phyloP scores from a whole-genome alignment of 352 stramenopile genomes.

The Phytophthora pluvialis region DNA sequence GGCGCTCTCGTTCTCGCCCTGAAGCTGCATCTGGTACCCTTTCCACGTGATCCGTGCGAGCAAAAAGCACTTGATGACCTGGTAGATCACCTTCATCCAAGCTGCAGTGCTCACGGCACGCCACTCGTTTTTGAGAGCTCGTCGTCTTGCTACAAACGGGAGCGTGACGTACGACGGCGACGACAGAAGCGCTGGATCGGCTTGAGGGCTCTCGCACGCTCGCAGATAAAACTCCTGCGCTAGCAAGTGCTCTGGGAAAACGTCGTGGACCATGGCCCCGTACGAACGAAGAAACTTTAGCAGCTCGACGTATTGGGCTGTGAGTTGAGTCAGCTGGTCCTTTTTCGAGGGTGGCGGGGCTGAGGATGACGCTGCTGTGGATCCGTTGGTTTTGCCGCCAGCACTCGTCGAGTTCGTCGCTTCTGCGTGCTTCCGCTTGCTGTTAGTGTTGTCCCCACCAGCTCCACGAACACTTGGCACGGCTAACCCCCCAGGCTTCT shows the following conservation, averaged over 20 bases:
- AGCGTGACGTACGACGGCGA: conserved; percentile 42
- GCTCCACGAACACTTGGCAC: conserved; percentile 27
- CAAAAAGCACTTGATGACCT: conserved; percentile 94
- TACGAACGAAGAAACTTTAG: conserved; percentile 93
- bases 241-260: conserved; percentile 84
- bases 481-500: conserved; percentile 62
- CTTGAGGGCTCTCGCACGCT: conserved; percentile 71
- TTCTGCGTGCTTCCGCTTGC: conserved; percentile 28
- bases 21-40: conserved; percentile 57
- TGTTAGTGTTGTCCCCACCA: conserved; percentile 8
- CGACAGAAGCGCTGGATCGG: conserved; percentile 54
- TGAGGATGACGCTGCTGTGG: background rate
- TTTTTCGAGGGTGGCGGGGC: conserved; percentile 48
- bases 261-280: conserved; percentile 90
- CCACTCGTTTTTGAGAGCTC: conserved; percentile 69
- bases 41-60: conserved; percentile 91
- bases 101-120: conserved; percentile 46
- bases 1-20: conserved; percentile 1
- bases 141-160: conserved; percentile 60
- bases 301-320: conserved; percentile 84
- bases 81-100: conserved; percentile 91
- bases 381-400: conserved; percentile 5
- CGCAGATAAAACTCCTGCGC: conserved; percentile 82
- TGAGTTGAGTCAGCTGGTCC: conserved; percentile 62
- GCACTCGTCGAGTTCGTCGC: background rate